A percentile compares a stretch with the other conserved stretches of the same genome.
Conservation (phyloP, 352 stramenopile species). For the Globisporangium echinulatum region DNA sequence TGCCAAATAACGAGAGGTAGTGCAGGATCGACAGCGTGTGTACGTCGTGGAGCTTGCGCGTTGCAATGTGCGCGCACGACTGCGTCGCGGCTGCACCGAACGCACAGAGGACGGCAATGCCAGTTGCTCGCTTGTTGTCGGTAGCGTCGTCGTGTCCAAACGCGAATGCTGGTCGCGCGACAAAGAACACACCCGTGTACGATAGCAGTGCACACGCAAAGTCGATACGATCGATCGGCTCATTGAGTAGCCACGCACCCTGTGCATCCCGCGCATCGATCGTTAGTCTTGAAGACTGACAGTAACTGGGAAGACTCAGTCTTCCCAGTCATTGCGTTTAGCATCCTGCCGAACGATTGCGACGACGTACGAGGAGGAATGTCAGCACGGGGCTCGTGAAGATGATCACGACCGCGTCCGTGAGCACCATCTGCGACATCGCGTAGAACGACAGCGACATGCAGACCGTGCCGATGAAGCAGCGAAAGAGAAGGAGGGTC, state of each 20-base stretch:
- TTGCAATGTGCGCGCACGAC: conserved; percentile 40
- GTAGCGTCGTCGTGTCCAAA: conserved; percentile 19
- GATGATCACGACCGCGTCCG: conserved; percentile 59
- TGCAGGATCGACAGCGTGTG: conserved; percentile 28
- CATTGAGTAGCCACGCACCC: conserved; percentile 34
- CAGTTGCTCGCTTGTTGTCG: conserved; percentile 12
- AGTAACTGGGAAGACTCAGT: too few relatives aligned
- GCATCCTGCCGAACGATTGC: too few relatives aligned
- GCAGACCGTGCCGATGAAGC: conserved; percentile 41
- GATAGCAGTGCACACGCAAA: conserved; percentile 42
- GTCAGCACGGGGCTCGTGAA: conserved; percentile 61
- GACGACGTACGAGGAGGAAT: conserved; percentile 35
- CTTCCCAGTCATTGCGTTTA: too few relatives aligned
- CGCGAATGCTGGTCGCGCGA: conserved; percentile 46
- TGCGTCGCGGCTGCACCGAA: conserved; percentile 37
- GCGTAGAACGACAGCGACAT: conserved; percentile 54
- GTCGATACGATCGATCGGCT: conserved; percentile 39
- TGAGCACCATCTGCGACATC: conserved; percentile 66
- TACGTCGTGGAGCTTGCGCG: conserved; percentile 41
- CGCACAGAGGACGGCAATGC: conserved; percentile 30
- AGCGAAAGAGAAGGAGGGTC: conserved; percentile 42
- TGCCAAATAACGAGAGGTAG: conserved; percentile 35
- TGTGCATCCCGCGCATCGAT: conserved; percentile 4
- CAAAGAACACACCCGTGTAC: conserved; percentile 55
- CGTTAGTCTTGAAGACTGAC: too few relatives aligned